Evolutionary conservation across 768 basidiomycete genomes (phyloP).

Genomic region (Megacollybia marginata): DNA sequence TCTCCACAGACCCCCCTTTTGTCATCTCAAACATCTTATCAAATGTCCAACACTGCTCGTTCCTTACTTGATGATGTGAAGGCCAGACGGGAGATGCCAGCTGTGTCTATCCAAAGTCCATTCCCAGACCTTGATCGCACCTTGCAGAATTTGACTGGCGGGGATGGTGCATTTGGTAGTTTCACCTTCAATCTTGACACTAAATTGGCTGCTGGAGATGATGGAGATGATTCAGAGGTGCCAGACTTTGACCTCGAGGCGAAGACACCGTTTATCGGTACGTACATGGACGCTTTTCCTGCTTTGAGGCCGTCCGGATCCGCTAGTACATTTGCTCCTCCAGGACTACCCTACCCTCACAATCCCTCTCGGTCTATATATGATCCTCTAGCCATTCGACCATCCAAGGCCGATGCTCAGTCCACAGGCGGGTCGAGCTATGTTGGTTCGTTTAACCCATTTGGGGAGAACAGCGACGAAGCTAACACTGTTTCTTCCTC

Average conservation of each 20-base stretch:
- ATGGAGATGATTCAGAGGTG: slow-evolving; percentile 30
- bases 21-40: slow-evolving; percentile 62
- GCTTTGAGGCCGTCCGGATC: slow-evolving; percentile 34
- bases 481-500: slow-evolving; percentile 23
- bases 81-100: slow-evolving; percentile 56
- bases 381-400: slow-evolving; percentile 38
- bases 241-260: slow-evolving; percentile 47
- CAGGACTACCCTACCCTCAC: slow-evolving; percentile 46
- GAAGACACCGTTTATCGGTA: slow-evolving; percentile 52
- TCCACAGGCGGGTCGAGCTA: slow-evolving; percentile 45
- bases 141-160: slow-evolving; percentile 60
- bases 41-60: slow-evolving; percentile 81
- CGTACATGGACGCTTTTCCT: slow-evolving; percentile 67
- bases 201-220: slow-evolving; percentile 50
- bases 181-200: slow-evolving; percentile 88
- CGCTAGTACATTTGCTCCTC: slow-evolving; percentile 21
- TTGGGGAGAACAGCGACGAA: slow-evolving; percentile 55
- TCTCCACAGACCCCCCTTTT: slow-evolving; percentile 44
- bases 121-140: slow-evolving; percentile 91
- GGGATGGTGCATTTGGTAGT: slow-evolving; percentile 52
- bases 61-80: slow-evolving; percentile 81
- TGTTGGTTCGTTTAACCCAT: slow-evolving; percentile 76
- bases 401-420: slow-evolving; percentile 37
- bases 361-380: slow-evolving; percentile 45
- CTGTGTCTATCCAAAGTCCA: slow-evolving; percentile 41